These are phyloP conservation scores for Quercus suber DNA, from an alignment of 306 rosid species.

Conservation along the genomic window DNA sequence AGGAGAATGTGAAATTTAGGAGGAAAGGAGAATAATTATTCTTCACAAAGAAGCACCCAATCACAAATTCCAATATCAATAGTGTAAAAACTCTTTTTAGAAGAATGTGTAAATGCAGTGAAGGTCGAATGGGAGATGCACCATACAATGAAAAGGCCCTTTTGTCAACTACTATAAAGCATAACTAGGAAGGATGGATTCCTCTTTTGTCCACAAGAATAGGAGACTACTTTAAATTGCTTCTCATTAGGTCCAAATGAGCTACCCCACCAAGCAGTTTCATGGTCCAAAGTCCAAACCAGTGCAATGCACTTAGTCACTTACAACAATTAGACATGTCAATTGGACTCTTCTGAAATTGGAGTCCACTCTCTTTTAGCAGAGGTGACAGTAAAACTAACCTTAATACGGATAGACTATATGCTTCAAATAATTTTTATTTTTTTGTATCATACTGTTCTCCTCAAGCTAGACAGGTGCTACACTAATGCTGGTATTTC, in stretches of 20 bases:
- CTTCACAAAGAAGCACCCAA: neutral
- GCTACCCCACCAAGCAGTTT: slow-evolving; percentile 6
- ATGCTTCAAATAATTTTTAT: too few relatives aligned
- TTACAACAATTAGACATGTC: neutral
- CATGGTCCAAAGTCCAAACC: slow-evolving; percentile 6
- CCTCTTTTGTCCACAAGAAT: neutral
- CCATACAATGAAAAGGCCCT: neutral
- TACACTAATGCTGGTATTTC: too few relatives aligned
- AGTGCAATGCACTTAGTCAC: slow-evolving; percentile 12
- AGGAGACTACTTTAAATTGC: neutral
- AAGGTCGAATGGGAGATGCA: neutral
- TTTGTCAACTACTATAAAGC: neutral
- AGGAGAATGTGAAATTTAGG: neutral
- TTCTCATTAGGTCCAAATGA: neutral
- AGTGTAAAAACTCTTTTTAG: neutral
- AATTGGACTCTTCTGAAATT: neutral
- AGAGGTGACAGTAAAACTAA: too few relatives aligned
- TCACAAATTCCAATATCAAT: neutral
- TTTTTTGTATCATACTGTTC: too few relatives aligned
- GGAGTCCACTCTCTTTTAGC: neutral
- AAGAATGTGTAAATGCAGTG: neutral
- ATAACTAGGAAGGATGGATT: too few relatives aligned
- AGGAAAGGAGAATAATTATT: neutral
- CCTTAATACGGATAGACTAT: too few relatives aligned
- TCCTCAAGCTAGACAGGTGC: too few relatives aligned